These are phyloP conservation scores for Neofusicoccum kwambonambiense DNA, from an alignment of 2,329 filamentous ascomycete species.

Conservation along the genomic window DNA sequence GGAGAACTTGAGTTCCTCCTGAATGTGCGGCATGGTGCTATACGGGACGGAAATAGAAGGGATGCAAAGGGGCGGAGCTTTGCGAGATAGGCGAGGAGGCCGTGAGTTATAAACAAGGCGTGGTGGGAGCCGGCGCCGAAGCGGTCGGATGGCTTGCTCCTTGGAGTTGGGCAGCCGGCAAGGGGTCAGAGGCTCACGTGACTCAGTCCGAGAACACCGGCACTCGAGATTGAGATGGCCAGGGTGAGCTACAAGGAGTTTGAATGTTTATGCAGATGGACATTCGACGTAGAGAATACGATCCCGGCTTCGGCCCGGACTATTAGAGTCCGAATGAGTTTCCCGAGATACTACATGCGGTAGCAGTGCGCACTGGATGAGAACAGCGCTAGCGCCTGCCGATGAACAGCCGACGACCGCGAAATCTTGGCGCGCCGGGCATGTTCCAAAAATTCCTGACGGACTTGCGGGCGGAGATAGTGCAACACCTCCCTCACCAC, in stretches of 20 bases:
- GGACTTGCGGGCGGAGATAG: background rate
- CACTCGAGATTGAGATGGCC: background rate
- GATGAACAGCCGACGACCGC: background rate
- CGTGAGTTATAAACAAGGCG: background rate
- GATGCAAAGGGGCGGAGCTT: background rate
- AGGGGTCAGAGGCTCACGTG: background rate
- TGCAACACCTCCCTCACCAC: conserved; percentile 21
- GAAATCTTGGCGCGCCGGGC: conserved; percentile 25
- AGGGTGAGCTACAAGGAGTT: background rate
- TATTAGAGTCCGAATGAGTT: too few relatives aligned
- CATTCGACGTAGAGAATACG: background rate
- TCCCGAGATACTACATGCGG: too few relatives aligned
- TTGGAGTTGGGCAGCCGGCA: background rate
- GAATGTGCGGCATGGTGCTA: conserved; percentile 7
- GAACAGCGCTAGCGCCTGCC: background rate
- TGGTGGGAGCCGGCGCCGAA: conserved; percentile 8
- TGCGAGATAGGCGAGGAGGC: background rate
- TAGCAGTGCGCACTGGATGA: too few relatives aligned
- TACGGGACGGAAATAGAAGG: background rate
- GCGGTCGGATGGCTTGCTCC: conserved; percentile 7
- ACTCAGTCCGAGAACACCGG: background rate
- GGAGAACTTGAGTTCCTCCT: conserved; percentile 37
- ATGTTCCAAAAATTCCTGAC: conserved; percentile 20
- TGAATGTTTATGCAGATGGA: background rate
- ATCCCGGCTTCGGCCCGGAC: too few relatives aligned